phyloP scores from a whole-genome alignment of 805 yeast genomes.

The Candida chilensis region DNA sequence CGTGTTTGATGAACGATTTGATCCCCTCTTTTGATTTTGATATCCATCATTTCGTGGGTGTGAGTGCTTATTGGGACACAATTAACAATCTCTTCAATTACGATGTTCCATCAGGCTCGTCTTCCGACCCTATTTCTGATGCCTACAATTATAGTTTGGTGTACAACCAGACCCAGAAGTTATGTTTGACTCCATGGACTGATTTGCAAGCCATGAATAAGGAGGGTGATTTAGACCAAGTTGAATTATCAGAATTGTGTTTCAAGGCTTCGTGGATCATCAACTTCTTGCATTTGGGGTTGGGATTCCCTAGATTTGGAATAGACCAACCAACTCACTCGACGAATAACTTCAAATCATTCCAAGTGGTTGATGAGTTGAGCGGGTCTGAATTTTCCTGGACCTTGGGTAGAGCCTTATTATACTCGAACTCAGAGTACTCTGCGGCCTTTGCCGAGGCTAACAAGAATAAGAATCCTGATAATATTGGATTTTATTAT shows the following conservation, averaged over 20 bases:
- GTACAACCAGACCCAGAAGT: slow-evolving; percentile 30
- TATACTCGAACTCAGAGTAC: slow-evolving; percentile 52
- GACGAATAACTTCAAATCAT: slow-evolving; percentile 17
- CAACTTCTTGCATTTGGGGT: slow-evolving; percentile 47
- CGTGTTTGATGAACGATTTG: slow-evolving; percentile 43
- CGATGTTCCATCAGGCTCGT: too few relatives aligned
- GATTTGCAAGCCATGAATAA: slow-evolving; percentile 23
- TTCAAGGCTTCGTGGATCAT: slow-evolving; percentile 55
- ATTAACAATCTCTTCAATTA: slow-evolving; percentile 33
- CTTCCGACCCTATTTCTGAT: slow-evolving; percentile 4
- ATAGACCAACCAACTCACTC: slow-evolving; percentile 18
- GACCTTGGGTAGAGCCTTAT: slow-evolving; percentile 53
- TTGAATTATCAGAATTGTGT: slow-evolving; percentile 44
- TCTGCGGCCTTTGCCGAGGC: slow-evolving; percentile 27
- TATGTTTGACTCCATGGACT: slow-evolving; percentile 36
- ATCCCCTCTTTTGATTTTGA: slow-evolving; percentile 52
- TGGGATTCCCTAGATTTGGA: slow-evolving; percentile 48
- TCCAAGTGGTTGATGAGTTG: slow-evolving; percentile 32
- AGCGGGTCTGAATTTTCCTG: slow-evolving; percentile 39
- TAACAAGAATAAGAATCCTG: slow-evolving; percentile 6
- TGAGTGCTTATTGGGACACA: slow-evolving; percentile 62
- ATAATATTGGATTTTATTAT: slow-evolving; percentile 33
- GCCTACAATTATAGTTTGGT: slow-evolving; percentile 37
- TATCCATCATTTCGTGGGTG: slow-evolving; percentile 49
- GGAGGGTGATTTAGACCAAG: slow-evolving; percentile 20